Evolutionary conservation across 179 eudicot genomes (phyloP), one percentile per base, ranked within the genome.

Genomic region (Spergularia azorica): DNA sequence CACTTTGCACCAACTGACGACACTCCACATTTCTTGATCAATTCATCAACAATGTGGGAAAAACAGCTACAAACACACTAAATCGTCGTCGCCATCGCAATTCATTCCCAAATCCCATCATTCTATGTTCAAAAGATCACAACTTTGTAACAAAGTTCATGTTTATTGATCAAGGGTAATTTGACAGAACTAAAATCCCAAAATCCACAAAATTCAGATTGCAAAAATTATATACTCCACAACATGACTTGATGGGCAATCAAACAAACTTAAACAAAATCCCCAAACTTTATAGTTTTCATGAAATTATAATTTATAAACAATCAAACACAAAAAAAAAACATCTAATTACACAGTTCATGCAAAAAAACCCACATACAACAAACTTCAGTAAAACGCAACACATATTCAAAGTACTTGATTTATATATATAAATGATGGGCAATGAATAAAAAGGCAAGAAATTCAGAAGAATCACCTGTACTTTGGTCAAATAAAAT

Each of bases 401-500:
- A 43, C 48, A 43, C 8, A 43, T 0, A 43, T 43, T 43, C 8
- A 6, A 43, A 43, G 48, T 43, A 6, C 48, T 4, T 60, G 12
- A 18, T 5, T 5, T 7, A 60, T 38, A 18, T 7, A 12, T 54
- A 12, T 14, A 54, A 20, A 41, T 20, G 50, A 55, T 20, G 39
- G 71, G 74, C 11, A 71, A 18, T 43, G 2, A 63, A 72, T 1
- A 20, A 26, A 64, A 36, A 54, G 41, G 14, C n/a, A 20, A 55
- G 32, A 54, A 39, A 72, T 26, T 16, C 21, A 16, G 54, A 52
- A 82, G 46, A 50, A 20, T 78, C 26, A 82, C 85, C 82, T 78
- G 79, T 50, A 41, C 13, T 63, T 56, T 26, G 32, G 32, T 26
- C 32, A 74, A 38, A 62, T 56, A 59, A 58, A 65, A 52, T 18